A percentile compares a stretch with the other conserved stretches of the same genome.
These are phyloP conservation scores for Kingdonia uniflora DNA, from an alignment of 164 flowering plant species.

Conservation along the genomic window DNA sequence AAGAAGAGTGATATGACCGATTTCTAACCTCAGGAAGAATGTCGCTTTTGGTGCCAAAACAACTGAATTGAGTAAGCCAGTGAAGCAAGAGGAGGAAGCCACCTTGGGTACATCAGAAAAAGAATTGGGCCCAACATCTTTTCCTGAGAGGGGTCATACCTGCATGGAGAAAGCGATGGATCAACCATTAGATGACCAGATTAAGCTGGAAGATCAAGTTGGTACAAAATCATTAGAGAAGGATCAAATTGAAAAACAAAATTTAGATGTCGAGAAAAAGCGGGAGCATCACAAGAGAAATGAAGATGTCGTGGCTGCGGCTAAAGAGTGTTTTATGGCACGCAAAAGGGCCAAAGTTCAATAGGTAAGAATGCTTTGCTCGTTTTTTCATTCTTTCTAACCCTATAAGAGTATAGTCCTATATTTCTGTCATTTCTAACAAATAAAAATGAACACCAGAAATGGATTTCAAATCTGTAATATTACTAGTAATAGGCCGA, in stretches of 20 bases:
- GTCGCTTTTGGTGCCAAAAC: constrained; percentile 52
- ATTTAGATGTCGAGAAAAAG: neutral
- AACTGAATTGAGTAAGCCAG: constrained; percentile 14
- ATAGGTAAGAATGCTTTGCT: constrained; percentile 4
- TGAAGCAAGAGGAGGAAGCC: constrained; percentile 16
- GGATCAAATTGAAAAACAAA: no score
- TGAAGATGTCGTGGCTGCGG: constrained; percentile 54
- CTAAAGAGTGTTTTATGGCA: constrained; percentile 62
- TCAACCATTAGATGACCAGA: constrained; percentile 21
- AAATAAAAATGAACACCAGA: no score
- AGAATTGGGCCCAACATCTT: neutral
- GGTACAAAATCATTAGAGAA: no score
- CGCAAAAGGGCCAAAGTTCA: constrained; percentile 40
- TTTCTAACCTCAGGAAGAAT: constrained; percentile 59
- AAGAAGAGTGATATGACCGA: constrained; percentile 70
- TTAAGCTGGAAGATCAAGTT: constrained; percentile 7
- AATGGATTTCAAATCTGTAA: no score
- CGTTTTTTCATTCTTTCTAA: no score
- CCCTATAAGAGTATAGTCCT: no score
- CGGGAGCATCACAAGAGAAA: constrained; percentile 48
- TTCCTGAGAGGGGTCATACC: neutral
- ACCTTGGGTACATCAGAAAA: constrained; percentile 12
- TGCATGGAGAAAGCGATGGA: constrained; percentile 12
- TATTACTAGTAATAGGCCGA: no score
- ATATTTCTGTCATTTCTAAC: no score